phyloP scores from a whole-genome alignment of 2,329 filamentous ascomycete species.

The Cladosporium sp. region DNA sequence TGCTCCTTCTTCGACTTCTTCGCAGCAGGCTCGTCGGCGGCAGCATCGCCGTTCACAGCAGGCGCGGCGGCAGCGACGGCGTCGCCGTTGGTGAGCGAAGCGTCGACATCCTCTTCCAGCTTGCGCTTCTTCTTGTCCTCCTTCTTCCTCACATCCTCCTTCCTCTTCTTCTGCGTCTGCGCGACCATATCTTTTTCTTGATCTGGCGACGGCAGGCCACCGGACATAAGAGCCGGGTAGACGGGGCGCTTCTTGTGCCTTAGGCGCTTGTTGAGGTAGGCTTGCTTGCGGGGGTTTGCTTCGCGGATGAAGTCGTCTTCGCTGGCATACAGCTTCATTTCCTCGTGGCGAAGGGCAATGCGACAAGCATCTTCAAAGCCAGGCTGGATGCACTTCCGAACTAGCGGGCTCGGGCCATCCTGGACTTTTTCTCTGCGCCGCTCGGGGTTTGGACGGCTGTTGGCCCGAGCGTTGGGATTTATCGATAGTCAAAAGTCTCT shows the following conservation, averaged over 20 bases:
- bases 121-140: constrained; percentile 16
- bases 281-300: constrained; percentile 1
- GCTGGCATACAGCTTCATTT: constrained; percentile 12
- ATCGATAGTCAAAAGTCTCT: too few relatives aligned
- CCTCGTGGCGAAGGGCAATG: constrained; percentile 6
- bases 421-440: constrained; percentile 3
- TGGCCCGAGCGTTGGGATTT: too few relatives aligned
- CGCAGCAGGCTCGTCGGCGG: constrained; percentile 4
- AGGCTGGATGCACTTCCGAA: background rate
- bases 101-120: constrained; percentile 10
- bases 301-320: constrained; percentile 11
- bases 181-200: constrained; percentile 20
- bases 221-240: constrained; percentile 29
- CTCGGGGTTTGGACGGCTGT: background rate
- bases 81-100: background rate
- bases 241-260: constrained; percentile 10
- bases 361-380: constrained; percentile 8
- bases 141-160: constrained; percentile 11
- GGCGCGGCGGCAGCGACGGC: background rate
- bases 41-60: constrained; percentile 9
- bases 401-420: background rate
- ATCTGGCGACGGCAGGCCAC: constrained; percentile 25
- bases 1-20: constrained; percentile 25
- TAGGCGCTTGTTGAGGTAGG: constrained; percentile 10
- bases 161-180: constrained; percentile 18